Conservation (phyloP, 2,329 filamentous ascomycete species). For the Didymella glomerata region DNA sequence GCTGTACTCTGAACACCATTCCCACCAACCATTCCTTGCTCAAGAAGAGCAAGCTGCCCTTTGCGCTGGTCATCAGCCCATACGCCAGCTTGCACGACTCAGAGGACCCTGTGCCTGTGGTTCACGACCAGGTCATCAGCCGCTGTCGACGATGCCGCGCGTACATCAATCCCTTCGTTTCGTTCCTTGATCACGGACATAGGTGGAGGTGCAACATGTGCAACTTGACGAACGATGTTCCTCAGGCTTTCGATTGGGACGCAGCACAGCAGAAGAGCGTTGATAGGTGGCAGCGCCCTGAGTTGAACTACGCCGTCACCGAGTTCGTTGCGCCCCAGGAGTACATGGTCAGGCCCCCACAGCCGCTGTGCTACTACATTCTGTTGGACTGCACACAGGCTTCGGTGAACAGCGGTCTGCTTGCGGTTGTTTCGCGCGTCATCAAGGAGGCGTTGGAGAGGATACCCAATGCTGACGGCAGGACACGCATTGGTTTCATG, state of each 20-base stretch:
- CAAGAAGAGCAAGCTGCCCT: slow-evolving; percentile 93
- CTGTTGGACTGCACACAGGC: slow-evolving; percentile 52
- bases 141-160: slow-evolving; percentile 94
- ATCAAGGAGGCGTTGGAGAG: slow-evolving; percentile 94
- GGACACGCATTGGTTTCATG: slow-evolving; percentile 92
- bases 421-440: slow-evolving; percentile 90
- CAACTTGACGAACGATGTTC: slow-evolving; percentile 97
- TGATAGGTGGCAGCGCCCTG: slow-evolving; percentile 89
- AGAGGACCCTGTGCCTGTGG: slow-evolving; percentile 88
- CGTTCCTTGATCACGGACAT: slow-evolving; percentile 95
- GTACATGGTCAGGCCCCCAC: slow-evolving; percentile 98
- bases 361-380: slow-evolving; percentile 65
- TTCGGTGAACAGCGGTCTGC: slow-evolving; percentile 81
- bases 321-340: slow-evolving; percentile 98
- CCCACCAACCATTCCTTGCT: slow-evolving; percentile 91
- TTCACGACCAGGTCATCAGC: slow-evolving; percentile 97
- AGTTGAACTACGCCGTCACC: slow-evolving; percentile 95
- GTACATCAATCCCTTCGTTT: slow-evolving; percentile 59
- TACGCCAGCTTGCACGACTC: slow-evolving; percentile 92
- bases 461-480: slow-evolving; percentile 96
- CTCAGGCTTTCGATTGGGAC: slow-evolving; percentile 99
- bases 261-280: slow-evolving; percentile 84
- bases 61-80: slow-evolving; percentile 94
- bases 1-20: slow-evolving; percentile 92
- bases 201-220: slow-evolving; percentile 99